A percentile compares a stretch with the other conserved stretches of the same genome.
phyloP scores from a whole-genome alignment of 1,284 basidiomycete species.

The Puccinia polysora region DNA sequence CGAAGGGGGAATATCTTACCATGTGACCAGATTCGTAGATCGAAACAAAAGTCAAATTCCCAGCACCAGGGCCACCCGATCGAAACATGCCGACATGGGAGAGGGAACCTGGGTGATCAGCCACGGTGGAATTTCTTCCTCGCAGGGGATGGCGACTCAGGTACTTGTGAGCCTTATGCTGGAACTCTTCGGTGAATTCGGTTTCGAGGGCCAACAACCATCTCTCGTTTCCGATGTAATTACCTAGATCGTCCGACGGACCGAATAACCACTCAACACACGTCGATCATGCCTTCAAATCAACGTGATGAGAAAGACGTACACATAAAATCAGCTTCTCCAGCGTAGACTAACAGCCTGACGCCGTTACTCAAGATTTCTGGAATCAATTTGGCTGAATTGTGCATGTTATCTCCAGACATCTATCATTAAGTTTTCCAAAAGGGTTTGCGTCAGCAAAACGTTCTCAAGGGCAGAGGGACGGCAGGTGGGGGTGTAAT shows the following conservation, averaged over 20 bases:
- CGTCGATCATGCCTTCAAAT: slow-evolving; percentile 31
- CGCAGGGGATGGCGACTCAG: background rate
- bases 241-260: slow-evolving; percentile 56
- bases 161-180: slow-evolving; percentile 46
- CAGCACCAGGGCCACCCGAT: slow-evolving; percentile 40
- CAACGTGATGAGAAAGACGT: too few relatives aligned
- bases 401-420: slow-evolving; percentile 69
- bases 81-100: slow-evolving; percentile 34
- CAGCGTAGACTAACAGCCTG: slow-evolving; percentile 73
- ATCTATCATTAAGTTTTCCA: slow-evolving; percentile 56
- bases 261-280: background rate
- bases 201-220: slow-evolving; percentile 55
- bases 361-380: slow-evolving; percentile 70
- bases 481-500: too few relatives aligned
- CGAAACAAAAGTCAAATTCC: slow-evolving; percentile 39
- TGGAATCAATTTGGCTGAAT: slow-evolving; percentile 68
- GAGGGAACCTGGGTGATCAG: background rate
- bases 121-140: background rate
- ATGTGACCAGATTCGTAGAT: slow-evolving; percentile 40
- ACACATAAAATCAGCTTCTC: slow-evolving; percentile 70
- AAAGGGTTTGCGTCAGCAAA: too few relatives aligned
- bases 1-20: slow-evolving; percentile 15
- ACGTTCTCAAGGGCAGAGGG: too few relatives aligned
- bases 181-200: slow-evolving; percentile 64
- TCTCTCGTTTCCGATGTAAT: slow-evolving; percentile 47